These are phyloP conservation scores for Linum usitatissimum DNA, from an alignment of 345 rosid species.

Conservation along the genomic window DNA sequence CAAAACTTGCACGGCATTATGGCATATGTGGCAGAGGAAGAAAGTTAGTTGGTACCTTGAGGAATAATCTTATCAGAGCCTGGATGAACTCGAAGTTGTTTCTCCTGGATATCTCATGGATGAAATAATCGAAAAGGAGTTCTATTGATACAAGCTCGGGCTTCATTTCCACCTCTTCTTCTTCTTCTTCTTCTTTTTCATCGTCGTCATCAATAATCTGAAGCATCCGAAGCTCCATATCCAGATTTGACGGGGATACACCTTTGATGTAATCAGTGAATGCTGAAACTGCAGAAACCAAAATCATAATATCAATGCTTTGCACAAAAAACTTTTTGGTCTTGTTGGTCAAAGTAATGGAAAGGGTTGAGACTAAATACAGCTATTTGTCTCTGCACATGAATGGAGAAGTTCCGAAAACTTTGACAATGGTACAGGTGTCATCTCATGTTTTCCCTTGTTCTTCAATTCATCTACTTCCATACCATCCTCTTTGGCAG, in stretches of 20 bases:
- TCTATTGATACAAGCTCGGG: conserved; percentile 53
- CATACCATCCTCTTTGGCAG: conserved; percentile 24
- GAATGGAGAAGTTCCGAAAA: conserved; percentile 58
- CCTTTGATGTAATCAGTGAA: conserved; percentile 80
- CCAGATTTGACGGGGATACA: conserved; percentile 77
- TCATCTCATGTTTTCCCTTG: conserved; percentile 23
- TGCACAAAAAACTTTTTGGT: background rate
- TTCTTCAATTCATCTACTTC: conserved; percentile 24
- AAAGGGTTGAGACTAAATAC: conserved; percentile 31
- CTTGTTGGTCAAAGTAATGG: background rate
- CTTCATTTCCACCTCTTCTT: conserved; percentile 50
- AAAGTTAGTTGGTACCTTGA: conserved; percentile 47
- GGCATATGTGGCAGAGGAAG: no score
- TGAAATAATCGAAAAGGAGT: conserved; percentile 70
- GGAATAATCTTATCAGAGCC: conserved; percentile 67
- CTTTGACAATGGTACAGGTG: conserved; percentile 22
- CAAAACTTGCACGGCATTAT: no score
- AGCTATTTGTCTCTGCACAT: conserved; percentile 39
- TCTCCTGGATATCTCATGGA: conserved; percentile 51
- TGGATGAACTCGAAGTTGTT: conserved; percentile 88
- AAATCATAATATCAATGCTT: background rate
- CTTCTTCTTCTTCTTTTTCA: conserved; percentile 14
- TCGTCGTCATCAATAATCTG: conserved; percentile 61
- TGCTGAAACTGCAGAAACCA: conserved; percentile 40
- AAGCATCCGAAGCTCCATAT: conserved; percentile 83